A percentile compares a stretch with the other conserved stretches of the same genome.
Evolutionary conservation across 2,329 filamentous ascomycete species (phyloP).

Genomic region (Torrubiellomyces zombiae): DNA sequence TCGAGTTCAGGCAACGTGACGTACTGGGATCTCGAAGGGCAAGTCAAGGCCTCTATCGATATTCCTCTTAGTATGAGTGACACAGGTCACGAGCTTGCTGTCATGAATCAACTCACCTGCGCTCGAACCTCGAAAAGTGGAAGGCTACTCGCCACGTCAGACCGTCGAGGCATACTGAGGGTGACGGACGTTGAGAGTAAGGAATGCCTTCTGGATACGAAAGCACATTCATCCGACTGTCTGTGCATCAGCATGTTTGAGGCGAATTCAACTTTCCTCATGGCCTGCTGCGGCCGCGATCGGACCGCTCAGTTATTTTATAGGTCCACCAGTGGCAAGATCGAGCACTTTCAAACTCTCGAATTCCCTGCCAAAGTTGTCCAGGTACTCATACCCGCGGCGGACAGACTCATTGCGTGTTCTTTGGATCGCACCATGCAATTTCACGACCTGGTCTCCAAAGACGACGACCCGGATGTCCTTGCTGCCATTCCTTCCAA

Average conservation of each 20-base stretch:
- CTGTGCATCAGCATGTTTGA: conserved; percentile 64
- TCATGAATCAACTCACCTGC: conserved; percentile 41
- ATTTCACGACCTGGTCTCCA: conserved; percentile 59
- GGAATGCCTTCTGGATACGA: conserved; percentile 50
- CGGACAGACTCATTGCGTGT: conserved; percentile 65
- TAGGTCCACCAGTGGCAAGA: conserved; percentile 33
- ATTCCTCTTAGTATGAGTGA: conserved; percentile 51
- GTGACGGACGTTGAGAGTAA: conserved; percentile 48
- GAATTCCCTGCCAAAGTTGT: conserved; percentile 82
- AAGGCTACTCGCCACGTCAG: conserved; percentile 61
- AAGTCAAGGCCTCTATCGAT: conserved; percentile 43
- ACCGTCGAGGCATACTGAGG: conserved; percentile 69
- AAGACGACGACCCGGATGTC: conserved; percentile 44
- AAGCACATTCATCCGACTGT: conserved; percentile 76
- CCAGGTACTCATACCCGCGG: conserved; percentile 54
- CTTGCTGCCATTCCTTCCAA: conserved; percentile 63
- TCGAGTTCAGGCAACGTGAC: conserved; percentile 64
- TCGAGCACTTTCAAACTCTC: conserved; percentile 77
- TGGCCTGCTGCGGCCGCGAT: conserved; percentile 76
- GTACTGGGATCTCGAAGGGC: conserved; percentile 67
- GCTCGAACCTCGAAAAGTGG: conserved; percentile 44
- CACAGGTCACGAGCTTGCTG: conserved; percentile 31
- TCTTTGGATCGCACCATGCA: conserved; percentile 80
- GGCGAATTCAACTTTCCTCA: conserved; percentile 40
- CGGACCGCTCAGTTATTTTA: conserved; percentile 87